Percentiles rank a stretch among this genome's conserved stretches.
Conservation (phyloP, 352 stramenopile genomes). For the Globisporangium irregulare region DNA sequence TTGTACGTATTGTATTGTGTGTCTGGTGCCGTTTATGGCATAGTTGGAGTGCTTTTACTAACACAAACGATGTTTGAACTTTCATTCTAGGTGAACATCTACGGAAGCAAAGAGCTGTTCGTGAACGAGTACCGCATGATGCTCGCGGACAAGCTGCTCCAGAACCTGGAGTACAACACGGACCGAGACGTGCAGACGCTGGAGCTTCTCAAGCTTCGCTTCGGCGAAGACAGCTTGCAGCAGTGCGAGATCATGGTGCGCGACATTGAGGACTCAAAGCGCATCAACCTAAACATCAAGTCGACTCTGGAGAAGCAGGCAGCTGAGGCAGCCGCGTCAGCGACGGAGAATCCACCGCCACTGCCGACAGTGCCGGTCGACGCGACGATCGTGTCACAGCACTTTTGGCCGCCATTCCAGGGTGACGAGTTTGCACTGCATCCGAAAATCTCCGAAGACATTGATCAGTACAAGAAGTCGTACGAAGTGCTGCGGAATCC, state of each 20-base stretch:
- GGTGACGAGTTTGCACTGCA: conserved; percentile 91
- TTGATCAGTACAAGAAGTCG: conserved; percentile 88
- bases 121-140: conserved; percentile 99
- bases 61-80: neutral
- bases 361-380: conserved; percentile 45
- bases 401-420: conserved; percentile 97
- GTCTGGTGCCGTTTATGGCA: neutral
- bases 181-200: conserved; percentile 94
- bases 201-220: conserved; percentile 96
- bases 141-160: conserved; percentile 95
- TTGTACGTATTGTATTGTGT: conserved; percentile 42
- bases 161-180: conserved; percentile 93
- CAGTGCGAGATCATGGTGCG: conserved; percentile 99
- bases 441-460: conserved; percentile 61
- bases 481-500: conserved; percentile 95
- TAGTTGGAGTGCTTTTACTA: neutral
- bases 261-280: conserved; percentile 96
- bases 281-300: conserved; percentile 89
- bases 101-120: conserved; percentile 97
- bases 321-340: neutral
- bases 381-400: conserved; percentile 94
- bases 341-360: neutral
- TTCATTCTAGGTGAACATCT: conserved; percentile 89
- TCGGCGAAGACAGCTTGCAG: conserved; percentile 93
- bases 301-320: conserved; percentile 32